Evolutionary conservation across 2,329 filamentous ascomycete species (phyloP).

Genomic region (Colletotrichum incanum): DNA sequence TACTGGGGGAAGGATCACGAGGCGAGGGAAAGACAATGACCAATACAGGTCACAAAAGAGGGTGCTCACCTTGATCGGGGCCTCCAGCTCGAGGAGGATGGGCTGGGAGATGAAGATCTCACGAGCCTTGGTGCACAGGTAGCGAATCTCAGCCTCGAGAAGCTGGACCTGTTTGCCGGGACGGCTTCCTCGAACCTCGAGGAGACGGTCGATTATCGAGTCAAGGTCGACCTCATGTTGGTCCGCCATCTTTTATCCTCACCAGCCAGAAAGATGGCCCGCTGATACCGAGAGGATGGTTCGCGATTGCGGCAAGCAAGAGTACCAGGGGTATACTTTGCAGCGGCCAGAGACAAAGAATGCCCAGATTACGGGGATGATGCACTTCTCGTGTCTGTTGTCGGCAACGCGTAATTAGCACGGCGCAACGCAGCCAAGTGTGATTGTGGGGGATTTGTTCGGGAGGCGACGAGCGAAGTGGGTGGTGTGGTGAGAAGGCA

Average conservation of each 20-base stretch:
- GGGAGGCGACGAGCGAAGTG: constrained; percentile 3
- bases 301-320: constrained; percentile 36
- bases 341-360: constrained; percentile 41
- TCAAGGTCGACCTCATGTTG: constrained; percentile 96
- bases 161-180: constrained; percentile 99
- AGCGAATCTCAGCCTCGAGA: constrained; percentile 95
- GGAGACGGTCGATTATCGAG: constrained; percentile 97
- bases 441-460: neutral
- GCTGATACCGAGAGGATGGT: constrained; percentile 49
- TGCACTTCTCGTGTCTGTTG: constrained; percentile 45
- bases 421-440: constrained; percentile 4
- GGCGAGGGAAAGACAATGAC: constrained; percentile 34
- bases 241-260: constrained; percentile 70
- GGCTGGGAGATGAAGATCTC: constrained; percentile 99
- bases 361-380: constrained; percentile 43
- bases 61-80: constrained; percentile 92
- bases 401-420: constrained; percentile 23
- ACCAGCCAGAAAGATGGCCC: constrained; percentile 61
- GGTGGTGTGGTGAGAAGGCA: constrained; percentile 29
- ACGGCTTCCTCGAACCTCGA: constrained; percentile 97
- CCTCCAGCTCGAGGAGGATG: constrained; percentile 96
- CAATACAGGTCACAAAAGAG: constrained; percentile 30
- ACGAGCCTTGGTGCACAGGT: constrained; percentile 96
- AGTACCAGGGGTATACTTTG: constrained; percentile 27
- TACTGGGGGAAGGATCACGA: neutral